Base-by-base conservation (phyloP, 83 land plant species). In the Thuja plicata region DNA sequence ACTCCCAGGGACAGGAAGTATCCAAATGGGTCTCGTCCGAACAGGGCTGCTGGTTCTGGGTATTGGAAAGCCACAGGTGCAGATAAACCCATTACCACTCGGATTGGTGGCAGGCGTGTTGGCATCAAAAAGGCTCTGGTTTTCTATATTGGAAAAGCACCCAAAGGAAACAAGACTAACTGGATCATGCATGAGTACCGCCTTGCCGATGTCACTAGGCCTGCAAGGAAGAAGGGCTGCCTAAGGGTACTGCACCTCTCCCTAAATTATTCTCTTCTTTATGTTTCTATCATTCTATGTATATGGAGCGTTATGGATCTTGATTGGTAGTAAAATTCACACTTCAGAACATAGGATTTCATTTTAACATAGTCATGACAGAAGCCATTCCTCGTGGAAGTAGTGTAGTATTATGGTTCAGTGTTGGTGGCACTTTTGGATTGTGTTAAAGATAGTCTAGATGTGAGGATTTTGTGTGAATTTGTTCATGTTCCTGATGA, bases 121-220 rank as follows among this genome's bases (percentile, higher is more conserved):
- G 93, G 93, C 24, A 92, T 92, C 43, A 92, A 92, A 90, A 92
- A 92, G 66, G 93, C 92, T 35, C 92, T 92, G 46, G 93, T 91
- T 24, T 91, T 91, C 79, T 91, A 91, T 76, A 24, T 88, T 27
- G 91, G 91, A 19, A 91, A 91, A 48, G 91, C 92, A 5, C 92
- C 92, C 40, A 91, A 62, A 90, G 92, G 92, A 17, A 91, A 74
- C 46, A 91, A 90, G 86, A 90, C 91, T 19, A 88, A 91, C 70
- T 91, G 91, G 92, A 91, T 91, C 77, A 91, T 91, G 92, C 92
- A 91, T 70, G 92, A 90, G 76, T 91, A 91, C 24, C 86, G 91
- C 70, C 89, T 91, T 5, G 92, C 91, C 2, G 91, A 91, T 52
- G 66, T 48, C 73, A 88, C 37, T 16, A 86, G 90, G 16, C 8